A percentile compares a stretch with the other conserved stretches of the same genome.
phyloP scores from a whole-genome alignment of 441 rosid species.

The Daphne laureola region DNA sequence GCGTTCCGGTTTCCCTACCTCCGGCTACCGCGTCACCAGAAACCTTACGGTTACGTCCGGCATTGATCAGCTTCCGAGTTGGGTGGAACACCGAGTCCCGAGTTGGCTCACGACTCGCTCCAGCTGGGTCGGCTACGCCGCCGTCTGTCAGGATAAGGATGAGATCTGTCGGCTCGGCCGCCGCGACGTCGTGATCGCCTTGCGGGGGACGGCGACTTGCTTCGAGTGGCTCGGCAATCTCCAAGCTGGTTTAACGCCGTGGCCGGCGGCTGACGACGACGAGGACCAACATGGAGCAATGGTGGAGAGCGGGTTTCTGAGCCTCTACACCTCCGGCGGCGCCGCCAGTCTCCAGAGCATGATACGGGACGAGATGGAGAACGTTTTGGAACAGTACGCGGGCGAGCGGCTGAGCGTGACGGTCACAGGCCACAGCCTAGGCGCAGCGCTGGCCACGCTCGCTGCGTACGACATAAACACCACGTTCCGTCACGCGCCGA shows the following conservation, averaged over 20 bases:
- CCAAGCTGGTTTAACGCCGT: slow-evolving; percentile 26
- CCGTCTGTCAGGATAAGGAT: slow-evolving; percentile 37
- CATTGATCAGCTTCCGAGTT: slow-evolving; percentile 27
- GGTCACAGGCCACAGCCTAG: slow-evolving; percentile 35
- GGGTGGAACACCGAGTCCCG: slow-evolving; percentile 25
- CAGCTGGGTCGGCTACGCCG: slow-evolving; percentile 47
- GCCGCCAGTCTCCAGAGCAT: slow-evolving; percentile 26
- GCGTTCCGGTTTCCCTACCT: slow-evolving; percentile 18
- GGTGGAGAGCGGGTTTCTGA: slow-evolving; percentile 45
- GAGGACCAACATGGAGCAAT: slow-evolving; percentile 20
- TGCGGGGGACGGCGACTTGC: slow-evolving; percentile 37
- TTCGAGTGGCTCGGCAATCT: slow-evolving; percentile 43
- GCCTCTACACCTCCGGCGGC: slow-evolving; percentile 30
- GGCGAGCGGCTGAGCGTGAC: slow-evolving; percentile 43
- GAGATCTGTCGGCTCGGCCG: slow-evolving; percentile 37
- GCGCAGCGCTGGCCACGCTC: slow-evolving; percentile 29
- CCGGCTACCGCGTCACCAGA: slow-evolving; percentile 28
- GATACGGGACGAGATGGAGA: slow-evolving; percentile 28
- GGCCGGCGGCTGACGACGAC: slow-evolving; percentile 8
- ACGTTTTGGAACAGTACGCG: slow-evolving; percentile 23
- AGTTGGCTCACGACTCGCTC: slow-evolving; percentile 29
- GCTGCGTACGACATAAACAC: slow-evolving; percentile 30
- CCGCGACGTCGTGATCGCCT: slow-evolving; percentile 36
- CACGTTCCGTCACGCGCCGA: slow-evolving; percentile 14
- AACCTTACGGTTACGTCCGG: slow-evolving; percentile 32